Evolutionary conservation across 2,329 filamentous ascomycete genomes (phyloP).

Genomic region (Neofusicoccum cordaticola): DNA sequence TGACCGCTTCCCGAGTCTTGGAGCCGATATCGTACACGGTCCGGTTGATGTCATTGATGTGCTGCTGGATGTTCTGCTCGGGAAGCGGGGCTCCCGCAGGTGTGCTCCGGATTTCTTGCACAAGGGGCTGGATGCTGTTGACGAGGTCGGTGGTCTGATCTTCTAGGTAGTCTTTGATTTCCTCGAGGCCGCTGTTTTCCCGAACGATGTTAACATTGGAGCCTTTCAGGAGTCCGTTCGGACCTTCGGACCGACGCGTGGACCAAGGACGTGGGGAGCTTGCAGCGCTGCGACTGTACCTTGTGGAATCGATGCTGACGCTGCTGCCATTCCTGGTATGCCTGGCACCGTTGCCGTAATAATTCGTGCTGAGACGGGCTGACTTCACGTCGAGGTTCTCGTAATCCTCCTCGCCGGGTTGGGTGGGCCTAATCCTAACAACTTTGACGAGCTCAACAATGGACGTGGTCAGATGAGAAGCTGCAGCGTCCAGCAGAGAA

Average conservation of each 20-base stretch:
- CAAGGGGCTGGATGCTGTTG: slow-evolving; percentile 77
- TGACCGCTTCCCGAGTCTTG: slow-evolving; percentile 57
- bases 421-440: slow-evolving; percentile 79
- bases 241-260: slow-evolving; percentile 10
- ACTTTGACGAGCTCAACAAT: slow-evolving; percentile 80
- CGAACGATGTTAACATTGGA: slow-evolving; percentile 23
- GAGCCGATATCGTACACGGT: slow-evolving; percentile 69
- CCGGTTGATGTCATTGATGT: slow-evolving; percentile 67
- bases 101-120: slow-evolving; percentile 60
- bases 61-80: slow-evolving; percentile 55
- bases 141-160: slow-evolving; percentile 78
- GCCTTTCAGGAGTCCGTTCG: slow-evolving; percentile 21
- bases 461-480: slow-evolving; percentile 81
- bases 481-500: slow-evolving; percentile 89
- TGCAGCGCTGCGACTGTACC: slow-evolving; percentile 31
- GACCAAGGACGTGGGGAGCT: slow-evolving; percentile 29
- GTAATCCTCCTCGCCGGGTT: slow-evolving; percentile 71
- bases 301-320: slow-evolving; percentile 33
- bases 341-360: slow-evolving; percentile 17
- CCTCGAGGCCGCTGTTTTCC: slow-evolving; percentile 45
- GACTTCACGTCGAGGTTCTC: slow-evolving; percentile 40
- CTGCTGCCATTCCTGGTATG: slow-evolving; percentile 31
- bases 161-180: slow-evolving; percentile 73
- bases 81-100: slow-evolving; percentile 23
- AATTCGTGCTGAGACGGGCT: background rate